These are phyloP conservation scores for Exophiala bonariae DNA, from an alignment of 2,329 filamentous ascomycete species.

Conservation along the genomic window DNA sequence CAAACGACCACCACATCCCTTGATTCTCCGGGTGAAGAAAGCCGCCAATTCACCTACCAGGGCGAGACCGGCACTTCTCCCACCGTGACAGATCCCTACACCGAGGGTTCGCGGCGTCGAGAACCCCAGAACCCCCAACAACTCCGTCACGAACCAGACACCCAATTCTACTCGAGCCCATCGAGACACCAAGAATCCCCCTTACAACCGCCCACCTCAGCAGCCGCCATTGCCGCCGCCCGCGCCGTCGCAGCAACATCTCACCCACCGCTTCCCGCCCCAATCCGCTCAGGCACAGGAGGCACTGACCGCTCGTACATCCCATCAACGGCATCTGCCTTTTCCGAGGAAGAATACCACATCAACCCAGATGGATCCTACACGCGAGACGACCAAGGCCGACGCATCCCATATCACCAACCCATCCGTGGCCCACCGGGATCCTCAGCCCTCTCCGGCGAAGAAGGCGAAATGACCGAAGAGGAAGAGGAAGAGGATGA, in stretches of 20 bases:
- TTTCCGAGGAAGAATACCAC: slow-evolving; percentile 69
- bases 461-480: slow-evolving; percentile 17
- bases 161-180: slow-evolving; percentile 29
- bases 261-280: slow-evolving; percentile 9
- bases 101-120: slow-evolving; percentile 41
- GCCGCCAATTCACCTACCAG: slow-evolving; percentile 53
- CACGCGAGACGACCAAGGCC: slow-evolving; percentile 61
- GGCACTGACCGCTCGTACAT: slow-evolving; percentile 39
- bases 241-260: slow-evolving; percentile 22
- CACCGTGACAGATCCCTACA: slow-evolving; percentile 64
- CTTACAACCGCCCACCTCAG: slow-evolving; percentile 33
- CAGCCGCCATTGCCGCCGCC: slow-evolving; percentile 30
- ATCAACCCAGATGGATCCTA: slow-evolving; percentile 63
- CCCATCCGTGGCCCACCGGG: slow-evolving; percentile 32
- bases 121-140: slow-evolving; percentile 35
- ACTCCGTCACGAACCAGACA: slow-evolving; percentile 39
- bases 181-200: slow-evolving; percentile 8
- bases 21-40: slow-evolving; percentile 37
- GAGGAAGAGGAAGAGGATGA: slow-evolving; percentile 51
- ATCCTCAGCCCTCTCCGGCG: slow-evolving; percentile 10
- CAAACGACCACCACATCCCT: slow-evolving; percentile 26
- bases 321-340: slow-evolving; percentile 53
- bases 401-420: slow-evolving; percentile 57
- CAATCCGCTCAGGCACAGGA: slow-evolving; percentile 19
- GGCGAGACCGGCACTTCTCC: slow-evolving; percentile 48